Base-by-base conservation (phyloP, 805 yeast species). In the Ogataea minuta region DNA sequence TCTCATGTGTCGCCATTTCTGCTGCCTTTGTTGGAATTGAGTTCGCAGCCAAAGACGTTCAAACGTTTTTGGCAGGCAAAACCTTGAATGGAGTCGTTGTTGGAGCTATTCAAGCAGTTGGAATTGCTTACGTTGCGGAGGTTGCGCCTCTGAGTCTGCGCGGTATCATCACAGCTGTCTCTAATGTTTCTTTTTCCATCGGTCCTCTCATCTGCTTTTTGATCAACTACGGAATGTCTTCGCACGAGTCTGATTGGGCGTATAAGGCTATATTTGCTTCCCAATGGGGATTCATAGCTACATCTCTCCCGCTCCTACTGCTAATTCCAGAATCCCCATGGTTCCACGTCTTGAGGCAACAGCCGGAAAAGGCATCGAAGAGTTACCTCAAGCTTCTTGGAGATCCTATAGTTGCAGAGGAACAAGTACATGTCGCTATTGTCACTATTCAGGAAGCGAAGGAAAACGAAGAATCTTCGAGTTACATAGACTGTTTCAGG, bases 71-170 rank as follows among this genome's bases (percentile, higher is more conserved):
- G 26, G 68, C 52, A 16, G 76, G 75, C 34, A 68, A 70, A 45
- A 43, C 68, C 20, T 53, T 70, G 40, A 53, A 64, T 45, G 74
- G 74, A 34, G 38, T 72, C 23, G 62, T 66, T 12, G 63, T 71
- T 64, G 77, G 77, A 37, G 60, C 63, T 9, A 60, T 70, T 45
- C 64, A 62, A n/a, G 61, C 71, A 10, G 48, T 65, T 47, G 59
- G 67, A 8, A 61, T 64, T 1, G 53, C 72, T 3, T 72, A 70
- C 47, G 65, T 70, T 9, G 61, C 74, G 11, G 77, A 72, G 41
- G 64, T 76, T 23, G 67, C 77, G 44, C 82, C 82, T 0, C 50
- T 72, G 11, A 68, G 69, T 8, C 61, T 78, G 42, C 60, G 58
- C 59, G 66, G 45, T 56, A 57, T 59, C 58, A 63, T 40, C 46